Conservation (phyloP, 192 early-diverging fungal genomes). For the Linnemannia exigua region DNA sequence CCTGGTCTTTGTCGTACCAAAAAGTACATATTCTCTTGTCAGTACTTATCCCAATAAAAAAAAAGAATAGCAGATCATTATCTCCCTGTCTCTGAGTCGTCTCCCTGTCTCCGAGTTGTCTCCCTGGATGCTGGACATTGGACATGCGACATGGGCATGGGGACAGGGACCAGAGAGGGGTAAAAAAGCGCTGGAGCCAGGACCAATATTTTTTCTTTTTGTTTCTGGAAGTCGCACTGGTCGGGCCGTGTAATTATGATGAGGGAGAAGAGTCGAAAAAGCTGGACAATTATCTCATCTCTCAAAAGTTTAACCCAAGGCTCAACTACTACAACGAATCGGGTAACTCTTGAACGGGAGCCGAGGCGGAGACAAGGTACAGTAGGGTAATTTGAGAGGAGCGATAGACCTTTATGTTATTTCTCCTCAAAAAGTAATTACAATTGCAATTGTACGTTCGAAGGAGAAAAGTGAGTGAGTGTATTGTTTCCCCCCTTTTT, state of each 20-base stretch:
- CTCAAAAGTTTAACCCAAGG: conserved; percentile 3
- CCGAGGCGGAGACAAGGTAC: conserved; percentile 9
- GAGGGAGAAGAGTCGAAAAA: neutral
- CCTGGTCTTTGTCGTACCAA: neutral
- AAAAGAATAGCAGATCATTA: neutral
- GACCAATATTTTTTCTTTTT: neutral
- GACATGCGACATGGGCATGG: neutral
- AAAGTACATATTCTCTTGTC: neutral
- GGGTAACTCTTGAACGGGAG: neutral
- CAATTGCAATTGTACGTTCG: neutral
- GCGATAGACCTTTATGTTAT: neutral
- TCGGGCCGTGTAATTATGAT: neutral
- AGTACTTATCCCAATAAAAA: neutral
- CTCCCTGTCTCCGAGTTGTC: neutral
- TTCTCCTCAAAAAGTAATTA: neutral
- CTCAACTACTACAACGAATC: neutral
- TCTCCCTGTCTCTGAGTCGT: neutral
- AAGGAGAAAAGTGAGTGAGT: neutral
- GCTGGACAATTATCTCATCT: conserved; percentile 5
- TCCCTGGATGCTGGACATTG: neutral
- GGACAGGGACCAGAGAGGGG: no score
- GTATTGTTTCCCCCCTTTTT: no score
- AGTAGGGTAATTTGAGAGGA: neutral
- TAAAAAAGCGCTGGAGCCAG: neutral
- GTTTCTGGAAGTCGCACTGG: neutral